Percentiles rank a stretch among this genome's conserved stretches.
Conservation (phyloP, 2,329 filamentous ascomycete genomes). For the Penicillium sp. region DNA sequence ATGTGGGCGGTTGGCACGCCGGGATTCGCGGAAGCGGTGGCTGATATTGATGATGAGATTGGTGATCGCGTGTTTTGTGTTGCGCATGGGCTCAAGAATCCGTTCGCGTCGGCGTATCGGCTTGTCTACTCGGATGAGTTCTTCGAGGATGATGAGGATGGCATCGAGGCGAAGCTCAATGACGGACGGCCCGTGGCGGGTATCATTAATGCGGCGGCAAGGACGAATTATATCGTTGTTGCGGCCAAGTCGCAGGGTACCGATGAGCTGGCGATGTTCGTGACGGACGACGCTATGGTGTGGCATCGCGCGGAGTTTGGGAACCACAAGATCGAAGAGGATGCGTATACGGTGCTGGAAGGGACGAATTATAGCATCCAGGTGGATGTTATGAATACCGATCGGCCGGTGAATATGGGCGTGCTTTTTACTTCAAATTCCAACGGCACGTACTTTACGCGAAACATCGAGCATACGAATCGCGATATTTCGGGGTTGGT, state of each 20-base stretch:
- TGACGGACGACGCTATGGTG: slow-evolving; percentile 74
- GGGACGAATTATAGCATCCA: slow-evolving; percentile 98
- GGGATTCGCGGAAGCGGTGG: slow-evolving; percentile 53
- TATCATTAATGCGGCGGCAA: slow-evolving; percentile 73
- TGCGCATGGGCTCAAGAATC: slow-evolving; percentile 66
- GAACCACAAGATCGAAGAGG: slow-evolving; percentile 77
- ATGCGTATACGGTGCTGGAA: slow-evolving; percentile 88
- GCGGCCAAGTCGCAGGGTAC: slow-evolving; percentile 76
- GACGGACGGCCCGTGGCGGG: slow-evolving; percentile 70
- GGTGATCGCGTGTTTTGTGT: slow-evolving; percentile 75
- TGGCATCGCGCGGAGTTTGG: slow-evolving; percentile 94
- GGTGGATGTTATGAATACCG: slow-evolving; percentile 78
- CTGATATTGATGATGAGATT: slow-evolving; percentile 60
- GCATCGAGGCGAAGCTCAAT: slow-evolving; percentile 71
- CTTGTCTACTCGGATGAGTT: slow-evolving; percentile 79
- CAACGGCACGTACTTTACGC: slow-evolving; percentile 92
- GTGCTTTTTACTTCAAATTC: slow-evolving; percentile 94
- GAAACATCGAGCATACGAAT: slow-evolving; percentile 89
- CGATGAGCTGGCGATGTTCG: slow-evolving; percentile 86
- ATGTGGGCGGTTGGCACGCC: slow-evolving; percentile 79
- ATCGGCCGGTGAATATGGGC: slow-evolving; percentile 66
- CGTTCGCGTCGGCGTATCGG: slow-evolving; percentile 68
- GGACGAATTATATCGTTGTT: slow-evolving; percentile 82
- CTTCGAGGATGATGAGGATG: slow-evolving; percentile 58
- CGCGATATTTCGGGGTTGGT: slow-evolving; percentile 71